phyloP scores from a whole-genome alignment of 495 filamentous ascomycete genomes.

The Neurospora sp. region DNA sequence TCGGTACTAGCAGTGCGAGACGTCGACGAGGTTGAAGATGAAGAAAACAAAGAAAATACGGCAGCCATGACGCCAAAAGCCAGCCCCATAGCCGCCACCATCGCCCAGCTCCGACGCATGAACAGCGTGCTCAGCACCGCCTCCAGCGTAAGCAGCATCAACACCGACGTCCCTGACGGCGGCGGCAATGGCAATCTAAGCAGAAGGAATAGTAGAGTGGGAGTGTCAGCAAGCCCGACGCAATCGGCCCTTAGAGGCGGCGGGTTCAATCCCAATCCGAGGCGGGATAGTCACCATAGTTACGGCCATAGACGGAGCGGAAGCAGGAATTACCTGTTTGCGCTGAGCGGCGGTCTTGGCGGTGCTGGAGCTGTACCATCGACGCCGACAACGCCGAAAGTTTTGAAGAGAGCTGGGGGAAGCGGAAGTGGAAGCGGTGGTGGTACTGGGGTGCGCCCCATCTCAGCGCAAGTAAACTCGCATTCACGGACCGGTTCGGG shows the following conservation, averaged over 20 bases:
- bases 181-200: neutral
- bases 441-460: neutral
- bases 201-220: neutral
- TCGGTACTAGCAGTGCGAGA: neutral
- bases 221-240: neutral
- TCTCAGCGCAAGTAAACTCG: neutral
- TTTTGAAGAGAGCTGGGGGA: neutral
- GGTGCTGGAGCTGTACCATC: neutral
- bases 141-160: slow-evolving; percentile 7
- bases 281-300: neutral
- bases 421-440: neutral
- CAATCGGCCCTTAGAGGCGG: neutral
- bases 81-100: slow-evolving; percentile 2
- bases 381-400: neutral
- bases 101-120: slow-evolving; percentile 18
- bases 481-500: neutral
- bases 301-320: neutral
- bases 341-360: neutral
- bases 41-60: neutral
- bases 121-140: slow-evolving; percentile 14
- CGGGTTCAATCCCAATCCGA: neutral
- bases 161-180: neutral
- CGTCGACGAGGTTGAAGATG: neutral
- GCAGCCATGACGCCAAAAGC: neutral
- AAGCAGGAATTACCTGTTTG: slow-evolving; percentile 3